phyloP scores from a whole-genome alignment of 345 rosid genomes.

The Brassica carinata region DNA sequence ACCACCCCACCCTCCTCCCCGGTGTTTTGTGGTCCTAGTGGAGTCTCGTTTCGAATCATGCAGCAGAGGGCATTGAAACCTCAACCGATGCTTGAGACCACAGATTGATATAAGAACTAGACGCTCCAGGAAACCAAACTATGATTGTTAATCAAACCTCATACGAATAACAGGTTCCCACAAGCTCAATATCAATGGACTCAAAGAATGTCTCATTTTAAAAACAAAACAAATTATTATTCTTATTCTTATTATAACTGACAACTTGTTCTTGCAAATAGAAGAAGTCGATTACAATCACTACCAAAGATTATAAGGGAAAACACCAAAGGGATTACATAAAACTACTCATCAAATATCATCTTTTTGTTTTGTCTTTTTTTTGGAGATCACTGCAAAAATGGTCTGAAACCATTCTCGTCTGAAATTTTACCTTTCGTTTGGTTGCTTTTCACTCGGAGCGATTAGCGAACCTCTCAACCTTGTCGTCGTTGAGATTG shows the following conservation, averaged over 20 bases:
- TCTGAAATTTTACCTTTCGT: constrained; percentile 9
- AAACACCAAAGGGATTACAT: constrained; percentile 30
- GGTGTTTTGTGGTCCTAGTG: neutral
- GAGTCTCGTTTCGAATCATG: neutral
- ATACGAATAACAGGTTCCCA: neutral
- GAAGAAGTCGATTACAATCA: constrained; percentile 29
- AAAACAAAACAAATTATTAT: constrained; percentile 22
- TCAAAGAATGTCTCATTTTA: neutral
- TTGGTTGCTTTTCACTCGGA: constrained; percentile 43
- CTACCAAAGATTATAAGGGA: constrained; percentile 11
- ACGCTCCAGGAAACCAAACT: neutral
- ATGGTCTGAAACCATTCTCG: constrained; percentile 21
- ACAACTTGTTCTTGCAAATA: constrained; percentile 42
- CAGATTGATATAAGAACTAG: neutral
- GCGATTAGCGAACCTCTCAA: constrained; percentile 71
- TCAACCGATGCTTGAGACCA: neutral
- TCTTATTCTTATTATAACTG: constrained; percentile 18
- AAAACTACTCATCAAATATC: constrained; percentile 32
- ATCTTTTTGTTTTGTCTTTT: neutral
- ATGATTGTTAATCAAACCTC: neutral
- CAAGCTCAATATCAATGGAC: neutral
- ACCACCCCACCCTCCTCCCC: neutral
- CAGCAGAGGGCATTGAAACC: neutral
- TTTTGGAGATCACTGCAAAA: neutral
- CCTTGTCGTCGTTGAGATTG: constrained; percentile 64